These are phyloP conservation scores for Chalciporus pseudorubinellus DNA, from an alignment of 768 basidiomycete species.

Conservation along the genomic window DNA sequence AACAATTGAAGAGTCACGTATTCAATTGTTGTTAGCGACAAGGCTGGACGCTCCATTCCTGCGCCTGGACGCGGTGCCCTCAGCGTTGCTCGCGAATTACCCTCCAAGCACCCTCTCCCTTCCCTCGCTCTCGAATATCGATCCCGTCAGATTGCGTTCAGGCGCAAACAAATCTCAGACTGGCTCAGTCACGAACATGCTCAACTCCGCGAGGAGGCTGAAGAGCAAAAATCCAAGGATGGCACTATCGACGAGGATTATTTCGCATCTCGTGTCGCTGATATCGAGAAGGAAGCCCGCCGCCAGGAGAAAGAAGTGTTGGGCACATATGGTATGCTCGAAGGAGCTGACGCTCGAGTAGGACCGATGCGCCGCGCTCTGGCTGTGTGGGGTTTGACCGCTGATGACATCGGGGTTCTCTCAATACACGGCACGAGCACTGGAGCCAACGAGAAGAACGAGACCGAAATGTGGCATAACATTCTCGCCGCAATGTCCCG, in stretches of 20 bases:
- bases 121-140: constrained; percentile 87
- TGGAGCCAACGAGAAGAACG: constrained; percentile 92
- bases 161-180: constrained; percentile 89
- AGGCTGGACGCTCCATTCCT: constrained; percentile 96
- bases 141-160: constrained; percentile 91
- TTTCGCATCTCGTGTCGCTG: constrained; percentile 70
- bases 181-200: constrained; percentile 91
- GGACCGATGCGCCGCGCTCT: constrained; percentile 93
- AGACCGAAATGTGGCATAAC: constrained; percentile 95
- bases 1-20: neutral
- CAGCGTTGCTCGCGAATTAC: constrained; percentile 81
- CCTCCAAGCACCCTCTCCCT: constrained; percentile 73
- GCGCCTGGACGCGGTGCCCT: constrained; percentile 95
- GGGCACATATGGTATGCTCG: constrained; percentile 94
- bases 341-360: constrained; percentile 80
- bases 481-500: constrained; percentile 87
- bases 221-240: constrained; percentile 53
- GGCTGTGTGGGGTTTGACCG: constrained; percentile 93
- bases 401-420: constrained; percentile 88
- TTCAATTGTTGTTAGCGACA: constrained; percentile 61
- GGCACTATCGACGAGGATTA: constrained; percentile 61
- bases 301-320: constrained; percentile 92
- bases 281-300: constrained; percentile 86
- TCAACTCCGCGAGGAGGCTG: constrained; percentile 78
- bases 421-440: constrained; percentile 92